Evolutionary conservation across 1,284 basidiomycete genomes (phyloP), one percentile per base, ranked within the genome.

Genomic region (Bjerkandera adusta): DNA sequence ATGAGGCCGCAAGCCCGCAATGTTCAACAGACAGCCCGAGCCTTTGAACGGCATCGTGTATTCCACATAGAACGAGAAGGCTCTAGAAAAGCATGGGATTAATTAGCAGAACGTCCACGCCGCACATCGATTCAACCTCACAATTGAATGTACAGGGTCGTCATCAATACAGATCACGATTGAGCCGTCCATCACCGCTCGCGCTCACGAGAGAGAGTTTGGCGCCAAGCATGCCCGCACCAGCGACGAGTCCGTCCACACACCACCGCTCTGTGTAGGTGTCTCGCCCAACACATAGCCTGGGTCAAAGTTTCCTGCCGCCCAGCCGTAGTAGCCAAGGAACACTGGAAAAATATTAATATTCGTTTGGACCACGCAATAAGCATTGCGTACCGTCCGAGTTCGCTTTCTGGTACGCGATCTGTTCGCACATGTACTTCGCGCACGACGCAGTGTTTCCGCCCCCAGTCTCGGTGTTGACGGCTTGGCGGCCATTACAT

Each of bases 391-490:
- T 22, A 71, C 71, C 71, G 58, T 79, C 75, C 35, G 73, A 72
- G 61, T 81, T 76, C 22, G 68, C 62, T 33, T 72, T 70, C 51
- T 78, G 71, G 67, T 67, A 81, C 3, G 69, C 67, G 41, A 81
- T 65, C 55, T 79, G 73, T 53, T 77, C 61, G 48, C 68, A 74
- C 53, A 77, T 63, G 53, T 65, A 73, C 34, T 62, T 58, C 15
- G 69, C 63, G 58, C 78, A 80, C 11, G 71, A 72, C 15, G 67
- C 67, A 32, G 70, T 72, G 48, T 80, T 70, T 34, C 76, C 79
- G 24, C 79, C 82, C 35, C 82, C 81, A 0, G 79, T 81, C 60
- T 84, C 82, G 12, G 78, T 79, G 56, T 81, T 71, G 59, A 85
- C 70, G 5, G 80, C 82, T 55, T 80, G 76, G 33, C 81, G 71